Conservation (phyloP, 2,329 filamentous ascomycete genomes). For the Fusarium anguioides region DNA sequence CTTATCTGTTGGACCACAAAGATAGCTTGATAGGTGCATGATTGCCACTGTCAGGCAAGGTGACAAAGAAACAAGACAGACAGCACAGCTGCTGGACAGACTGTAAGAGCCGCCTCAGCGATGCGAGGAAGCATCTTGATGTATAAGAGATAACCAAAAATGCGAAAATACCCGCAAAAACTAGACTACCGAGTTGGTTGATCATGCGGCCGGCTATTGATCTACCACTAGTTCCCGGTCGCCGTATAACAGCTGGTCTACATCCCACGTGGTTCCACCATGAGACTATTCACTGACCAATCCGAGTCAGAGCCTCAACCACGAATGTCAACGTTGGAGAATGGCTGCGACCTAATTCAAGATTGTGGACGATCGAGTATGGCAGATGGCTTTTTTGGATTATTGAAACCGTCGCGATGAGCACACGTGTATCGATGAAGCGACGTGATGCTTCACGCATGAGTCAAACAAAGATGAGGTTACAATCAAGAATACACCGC, state of each 20-base stretch:
- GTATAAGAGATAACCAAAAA: conserved; percentile 4
- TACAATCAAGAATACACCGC: neutral
- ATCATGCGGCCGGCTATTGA: conserved; percentile 27
- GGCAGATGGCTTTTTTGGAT: neutral
- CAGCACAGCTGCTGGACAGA: neutral
- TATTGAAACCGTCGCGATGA: neutral
- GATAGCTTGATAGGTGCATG: conserved; percentile 17
- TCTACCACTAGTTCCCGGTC: conserved; percentile 3
- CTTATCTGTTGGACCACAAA: conserved; percentile 27
- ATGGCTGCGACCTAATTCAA: neutral
- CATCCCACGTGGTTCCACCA: conserved; percentile 37
- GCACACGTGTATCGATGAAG: conserved; percentile 16
- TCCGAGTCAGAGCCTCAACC: conserved; percentile 21
- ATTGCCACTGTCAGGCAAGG: neutral
- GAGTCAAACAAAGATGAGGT: neutral
- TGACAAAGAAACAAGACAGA: neutral
- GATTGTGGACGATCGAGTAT: neutral
- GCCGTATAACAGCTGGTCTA: conserved; percentile 35
- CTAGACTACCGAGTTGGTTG: conserved; percentile 11
- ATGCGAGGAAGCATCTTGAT: neutral
- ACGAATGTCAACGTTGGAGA: conserved; percentile 26
- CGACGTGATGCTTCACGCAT: neutral
- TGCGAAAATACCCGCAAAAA: conserved; percentile 19
- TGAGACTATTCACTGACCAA: conserved; percentile 26
- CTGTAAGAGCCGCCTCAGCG: neutral